Percentiles rank a stretch among this genome's conserved stretches.
Conservation (phyloP, 164 flowering plant species). For the Cinnamomum chago region DNA sequence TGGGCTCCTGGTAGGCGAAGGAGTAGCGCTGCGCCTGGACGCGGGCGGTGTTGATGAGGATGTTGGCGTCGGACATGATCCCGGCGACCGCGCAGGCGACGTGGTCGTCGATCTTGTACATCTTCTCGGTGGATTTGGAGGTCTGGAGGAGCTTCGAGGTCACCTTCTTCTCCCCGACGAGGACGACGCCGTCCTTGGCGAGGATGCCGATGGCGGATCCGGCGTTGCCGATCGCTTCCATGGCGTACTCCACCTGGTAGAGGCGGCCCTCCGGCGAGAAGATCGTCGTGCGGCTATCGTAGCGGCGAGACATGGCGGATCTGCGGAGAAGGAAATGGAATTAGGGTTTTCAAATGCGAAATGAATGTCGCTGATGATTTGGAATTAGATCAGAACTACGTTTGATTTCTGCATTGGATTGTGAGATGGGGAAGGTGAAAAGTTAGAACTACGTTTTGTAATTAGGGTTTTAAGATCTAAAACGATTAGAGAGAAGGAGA, state of each 20-base stretch:
- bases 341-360: too few species aligned
- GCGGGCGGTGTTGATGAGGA: constrained; percentile 21
- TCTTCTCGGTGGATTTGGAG: constrained; percentile 21
- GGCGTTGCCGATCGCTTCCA: constrained; percentile 26
- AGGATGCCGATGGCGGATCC: constrained; percentile 23
- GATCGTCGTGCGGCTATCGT: constrained; percentile 21
- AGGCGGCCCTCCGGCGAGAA: constrained; percentile 26
- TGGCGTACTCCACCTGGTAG: constrained; percentile 26
- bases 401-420: too few species aligned
- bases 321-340: background rate
- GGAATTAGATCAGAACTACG: too few species aligned
- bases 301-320: constrained; percentile 19
- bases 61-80: constrained; percentile 23
- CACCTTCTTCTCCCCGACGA: constrained; percentile 24
- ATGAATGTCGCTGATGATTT: too few species aligned
- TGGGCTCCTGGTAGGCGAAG: constrained; percentile 18
- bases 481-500: too few species aligned
- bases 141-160: constrained; percentile 25
- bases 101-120: constrained; percentile 22
- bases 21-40: constrained; percentile 22
- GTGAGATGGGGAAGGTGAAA: too few species aligned
- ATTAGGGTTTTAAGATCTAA: too few species aligned
- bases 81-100: constrained; percentile 24
- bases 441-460: too few species aligned
- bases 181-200: constrained; percentile 21